A percentile compares a stretch with the other conserved stretches of the same genome.
phyloP scores from a whole-genome alignment of 345 rosid species.

The Salix purpurea region DNA sequence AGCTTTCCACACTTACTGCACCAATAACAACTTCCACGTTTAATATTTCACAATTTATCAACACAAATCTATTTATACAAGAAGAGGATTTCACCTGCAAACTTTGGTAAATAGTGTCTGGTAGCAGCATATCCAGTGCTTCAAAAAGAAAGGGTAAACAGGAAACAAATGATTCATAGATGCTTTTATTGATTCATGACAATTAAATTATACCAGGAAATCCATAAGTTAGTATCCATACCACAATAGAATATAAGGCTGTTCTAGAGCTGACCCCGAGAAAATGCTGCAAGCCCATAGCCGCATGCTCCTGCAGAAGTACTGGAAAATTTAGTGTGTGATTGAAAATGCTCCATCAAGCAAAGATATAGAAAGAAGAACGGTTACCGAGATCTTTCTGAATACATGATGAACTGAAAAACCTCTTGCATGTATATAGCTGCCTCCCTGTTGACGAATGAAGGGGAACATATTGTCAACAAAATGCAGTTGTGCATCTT shows the following conservation, averaged over 20 bases:
- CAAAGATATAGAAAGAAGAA: neutral
- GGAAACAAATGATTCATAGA: neutral
- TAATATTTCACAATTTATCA: neutral
- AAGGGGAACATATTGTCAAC: slow-evolving; percentile 11
- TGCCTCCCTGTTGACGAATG: slow-evolving; percentile 61
- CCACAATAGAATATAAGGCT: slow-evolving; percentile 67
- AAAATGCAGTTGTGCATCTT: neutral
- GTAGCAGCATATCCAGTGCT: slow-evolving; percentile 87
- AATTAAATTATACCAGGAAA: neutral
- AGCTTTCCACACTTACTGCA: slow-evolving; percentile 70
- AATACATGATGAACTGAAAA: slow-evolving; percentile 62
- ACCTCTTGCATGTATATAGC: slow-evolving; percentile 77
- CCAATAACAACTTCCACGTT: slow-evolving; percentile 8
- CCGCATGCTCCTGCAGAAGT: slow-evolving; percentile 69
- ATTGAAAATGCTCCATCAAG: neutral
- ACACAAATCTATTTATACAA: slow-evolving; percentile 3
- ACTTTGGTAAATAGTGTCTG: slow-evolving; percentile 61
- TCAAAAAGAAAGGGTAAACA: slow-evolving; percentile 13
- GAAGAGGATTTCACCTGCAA: slow-evolving; percentile 51
- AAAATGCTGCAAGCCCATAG: slow-evolving; percentile 69
- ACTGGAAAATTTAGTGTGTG: slow-evolving; percentile 8
- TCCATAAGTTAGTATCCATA: slow-evolving; percentile 23
- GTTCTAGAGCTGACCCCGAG: slow-evolving; percentile 52
- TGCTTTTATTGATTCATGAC: neutral
- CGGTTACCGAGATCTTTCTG: slow-evolving; percentile 64